phyloP scores from a whole-genome alignment of 2,329 filamentous ascomycete species.

The Fusarium buharicum region DNA sequence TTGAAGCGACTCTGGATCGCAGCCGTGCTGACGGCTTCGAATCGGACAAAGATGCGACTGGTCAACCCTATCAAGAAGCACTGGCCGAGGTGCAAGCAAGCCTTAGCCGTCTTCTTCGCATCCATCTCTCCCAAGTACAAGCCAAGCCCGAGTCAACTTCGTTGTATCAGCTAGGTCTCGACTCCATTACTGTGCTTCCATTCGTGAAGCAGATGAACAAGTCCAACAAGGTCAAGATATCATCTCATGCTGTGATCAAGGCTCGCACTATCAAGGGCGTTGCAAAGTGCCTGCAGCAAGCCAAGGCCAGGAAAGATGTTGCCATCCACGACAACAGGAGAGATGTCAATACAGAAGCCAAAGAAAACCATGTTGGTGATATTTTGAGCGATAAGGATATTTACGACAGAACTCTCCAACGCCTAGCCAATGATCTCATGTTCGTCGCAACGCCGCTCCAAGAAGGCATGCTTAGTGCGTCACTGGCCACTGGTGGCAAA shows the following conservation, averaged over 20 bases:
- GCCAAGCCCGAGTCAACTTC: conserved; percentile 6
- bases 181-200: conserved; percentile 20
- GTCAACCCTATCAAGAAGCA: too few species aligned
- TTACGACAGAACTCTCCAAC: not conserved
- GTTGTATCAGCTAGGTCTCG: conserved; percentile 15
- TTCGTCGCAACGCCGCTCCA: conserved; percentile 23
- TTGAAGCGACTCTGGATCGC: too few species aligned
- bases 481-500: conserved; percentile 3
- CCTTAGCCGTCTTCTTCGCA: too few species aligned
- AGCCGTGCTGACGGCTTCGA: too few species aligned
- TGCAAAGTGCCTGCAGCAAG: not conserved
- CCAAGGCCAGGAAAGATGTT: not conserved
- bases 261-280: conserved; percentile 14
- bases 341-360: too few species aligned
- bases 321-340: accelerated
- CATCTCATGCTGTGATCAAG: conserved; percentile 15
- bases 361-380: too few species aligned
- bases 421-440: conserved; percentile 13
- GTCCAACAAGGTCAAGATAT: conserved; percentile 7
- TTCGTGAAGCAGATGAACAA: conserved; percentile 24
- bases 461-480: conserved; percentile 31
- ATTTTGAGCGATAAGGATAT: not conserved
- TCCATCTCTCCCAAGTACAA: too few species aligned
- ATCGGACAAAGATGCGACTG: too few species aligned
- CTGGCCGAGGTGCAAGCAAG: too few species aligned